A percentile compares a stretch with the other conserved stretches of the same genome.
phyloP scores from a whole-genome alignment of 768 basidiomycete genomes.

The Coprinellus micaceus region DNA sequence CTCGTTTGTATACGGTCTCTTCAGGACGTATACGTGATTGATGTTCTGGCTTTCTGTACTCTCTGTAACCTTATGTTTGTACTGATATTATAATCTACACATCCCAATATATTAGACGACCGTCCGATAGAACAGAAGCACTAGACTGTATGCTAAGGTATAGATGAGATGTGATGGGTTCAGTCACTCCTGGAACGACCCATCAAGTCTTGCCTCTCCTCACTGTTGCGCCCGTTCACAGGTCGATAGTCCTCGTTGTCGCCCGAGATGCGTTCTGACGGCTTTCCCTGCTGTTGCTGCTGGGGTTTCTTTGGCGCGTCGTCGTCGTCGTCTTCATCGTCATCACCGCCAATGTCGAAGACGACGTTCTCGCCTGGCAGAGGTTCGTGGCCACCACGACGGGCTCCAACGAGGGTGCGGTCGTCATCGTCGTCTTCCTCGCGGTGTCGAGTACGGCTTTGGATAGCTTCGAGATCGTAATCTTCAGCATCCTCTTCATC shows the following conservation, averaged over 20 bases:
- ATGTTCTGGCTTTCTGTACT: slow-evolving; percentile 18
- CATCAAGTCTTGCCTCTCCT: slow-evolving; percentile 70
- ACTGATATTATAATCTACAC: slow-evolving; percentile 34
- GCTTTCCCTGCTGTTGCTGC: slow-evolving; percentile 48
- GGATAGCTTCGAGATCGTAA: slow-evolving; percentile 80
- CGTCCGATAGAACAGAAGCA: background rate
- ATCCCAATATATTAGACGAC: slow-evolving; percentile 14
- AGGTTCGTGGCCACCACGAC: slow-evolving; percentile 43
- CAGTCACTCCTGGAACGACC: slow-evolving; percentile 16
- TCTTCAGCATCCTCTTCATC: slow-evolving; percentile 93
- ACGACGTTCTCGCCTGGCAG: slow-evolving; percentile 71
- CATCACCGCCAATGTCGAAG: slow-evolving; percentile 89
- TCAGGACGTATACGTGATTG: slow-evolving; percentile 81
- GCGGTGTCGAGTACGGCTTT: slow-evolving; percentile 45
- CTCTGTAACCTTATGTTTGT: slow-evolving; percentile 28
- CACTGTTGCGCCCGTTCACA: slow-evolving; percentile 12
- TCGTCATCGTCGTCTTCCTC: slow-evolving; percentile 69
- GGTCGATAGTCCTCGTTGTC: slow-evolving; percentile 45
- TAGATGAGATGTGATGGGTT: slow-evolving; percentile 7
- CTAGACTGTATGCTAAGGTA: background rate
- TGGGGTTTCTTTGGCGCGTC: slow-evolving; percentile 41
- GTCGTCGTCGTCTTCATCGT: slow-evolving; percentile 47
- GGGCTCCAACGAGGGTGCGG: slow-evolving; percentile 65
- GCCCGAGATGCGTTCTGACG: slow-evolving; percentile 36
- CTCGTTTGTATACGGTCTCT: slow-evolving; percentile 81